phyloP scores from a whole-genome alignment of 257 asterid genomes.

The Oldenlandia corymbosa region DNA sequence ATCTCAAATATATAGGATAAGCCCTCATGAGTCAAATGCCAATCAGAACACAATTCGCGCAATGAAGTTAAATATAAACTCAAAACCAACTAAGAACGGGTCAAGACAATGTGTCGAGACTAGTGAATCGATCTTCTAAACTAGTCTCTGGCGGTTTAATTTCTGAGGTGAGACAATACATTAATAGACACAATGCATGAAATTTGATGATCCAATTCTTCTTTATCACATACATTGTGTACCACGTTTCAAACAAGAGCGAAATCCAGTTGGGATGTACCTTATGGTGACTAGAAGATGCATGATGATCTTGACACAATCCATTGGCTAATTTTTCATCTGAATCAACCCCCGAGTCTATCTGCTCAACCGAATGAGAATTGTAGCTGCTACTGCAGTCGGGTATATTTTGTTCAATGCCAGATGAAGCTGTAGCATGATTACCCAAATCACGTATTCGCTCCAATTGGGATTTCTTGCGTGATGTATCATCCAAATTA shows the following conservation, averaged over 20 bases:
- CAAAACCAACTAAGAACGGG: too few species aligned
- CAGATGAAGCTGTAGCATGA: conserved; percentile 23
- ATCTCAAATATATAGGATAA: conserved; percentile 9
- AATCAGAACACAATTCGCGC: background rate
- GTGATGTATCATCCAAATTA: conserved; percentile 34
- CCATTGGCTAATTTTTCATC: conserved; percentile 37
- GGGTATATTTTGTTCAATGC: conserved; percentile 42
- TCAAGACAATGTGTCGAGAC: too few species aligned
- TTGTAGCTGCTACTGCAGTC: conserved; percentile 48
- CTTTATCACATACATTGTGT: too few species aligned
- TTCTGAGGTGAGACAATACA: background rate
- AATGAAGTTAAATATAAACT: too few species aligned
- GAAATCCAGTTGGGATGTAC: conserved; percentile 11
- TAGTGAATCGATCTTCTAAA: too few species aligned
- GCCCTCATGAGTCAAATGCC: background rate
- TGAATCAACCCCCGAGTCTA: conserved; percentile 36
- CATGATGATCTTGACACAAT: conserved; percentile 15
- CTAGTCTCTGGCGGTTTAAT: background rate
- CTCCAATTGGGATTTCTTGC: conserved; percentile 14
- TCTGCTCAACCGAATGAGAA: conserved; percentile 53
- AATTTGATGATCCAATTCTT: too few species aligned
- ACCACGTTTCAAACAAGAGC: background rate
- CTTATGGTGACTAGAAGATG: conserved; percentile 28
- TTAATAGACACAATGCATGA: too few species aligned
- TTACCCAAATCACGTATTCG: conserved; percentile 19